Percentiles rank a stretch among this genome's conserved stretches.
Evolutionary conservation across 306 rosid species (phyloP).

Genomic region (Canavalia ensiformis): DNA sequence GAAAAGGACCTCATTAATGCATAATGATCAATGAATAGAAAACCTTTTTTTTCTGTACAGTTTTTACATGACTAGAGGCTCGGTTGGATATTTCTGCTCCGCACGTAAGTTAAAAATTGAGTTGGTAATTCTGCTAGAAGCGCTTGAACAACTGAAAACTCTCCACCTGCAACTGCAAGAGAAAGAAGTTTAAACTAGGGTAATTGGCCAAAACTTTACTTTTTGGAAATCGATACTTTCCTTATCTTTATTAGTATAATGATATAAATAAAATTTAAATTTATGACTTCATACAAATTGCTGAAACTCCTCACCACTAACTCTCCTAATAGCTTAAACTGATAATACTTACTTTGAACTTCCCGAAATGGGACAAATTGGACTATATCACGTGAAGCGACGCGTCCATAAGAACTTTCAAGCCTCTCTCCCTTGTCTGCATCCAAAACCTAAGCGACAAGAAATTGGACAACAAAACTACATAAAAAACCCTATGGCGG

Average conservation of each 20-base stretch:
- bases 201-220: constrained; percentile 23
- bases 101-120: constrained; percentile 80
- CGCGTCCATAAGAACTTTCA: constrained; percentile 76
- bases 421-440: constrained; percentile 87
- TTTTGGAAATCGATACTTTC: neutral
- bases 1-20: constrained; percentile 14
- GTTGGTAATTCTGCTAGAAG: constrained; percentile 85
- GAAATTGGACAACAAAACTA: neutral
- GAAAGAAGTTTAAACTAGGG: neutral
- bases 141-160: constrained; percentile 79
- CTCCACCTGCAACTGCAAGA: constrained; percentile 65
- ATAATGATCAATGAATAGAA: constrained; percentile 40
- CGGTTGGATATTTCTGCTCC: constrained; percentile 78
- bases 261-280: neutral
- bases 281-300: no score
- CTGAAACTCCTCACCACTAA: neutral
- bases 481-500: neutral
- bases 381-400: constrained; percentile 85
- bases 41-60: constrained; percentile 47
- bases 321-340: neutral
- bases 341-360: constrained; percentile 68
- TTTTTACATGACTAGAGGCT: constrained; percentile 50
- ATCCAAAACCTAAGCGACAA: constrained; percentile 66
- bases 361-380: constrained; percentile 85
- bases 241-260: no score